Evolutionary conservation across 2,329 filamentous ascomycete species (phyloP).

Genomic region (Claviceps sorghi): DNA sequence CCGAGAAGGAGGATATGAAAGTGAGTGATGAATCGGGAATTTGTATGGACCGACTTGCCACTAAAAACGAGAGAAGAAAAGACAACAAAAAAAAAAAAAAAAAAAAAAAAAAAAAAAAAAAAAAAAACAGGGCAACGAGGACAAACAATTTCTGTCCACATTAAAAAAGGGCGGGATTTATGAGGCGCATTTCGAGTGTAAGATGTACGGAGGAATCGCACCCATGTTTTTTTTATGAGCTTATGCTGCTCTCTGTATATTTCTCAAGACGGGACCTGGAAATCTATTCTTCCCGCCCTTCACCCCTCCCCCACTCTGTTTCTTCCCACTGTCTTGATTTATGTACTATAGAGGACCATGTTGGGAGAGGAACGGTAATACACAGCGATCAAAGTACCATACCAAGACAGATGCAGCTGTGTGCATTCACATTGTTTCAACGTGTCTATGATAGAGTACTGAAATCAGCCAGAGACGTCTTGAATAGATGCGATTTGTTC

Average conservation of each 20-base stretch:
- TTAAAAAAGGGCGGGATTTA: not conserved
- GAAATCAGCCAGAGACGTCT: too few relatives aligned
- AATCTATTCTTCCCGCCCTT: conserved; percentile 14
- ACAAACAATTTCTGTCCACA: conserved; percentile 5
- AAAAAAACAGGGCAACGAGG: not conserved
- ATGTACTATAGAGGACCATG: conserved; percentile 21
- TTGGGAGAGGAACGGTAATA: conserved; percentile 17
- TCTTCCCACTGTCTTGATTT: conserved; percentile 23
- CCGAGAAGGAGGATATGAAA: not conserved
- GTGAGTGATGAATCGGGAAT: not conserved
- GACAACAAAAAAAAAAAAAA: not conserved
- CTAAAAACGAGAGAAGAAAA: not conserved
- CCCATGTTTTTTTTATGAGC: conserved; percentile 14
- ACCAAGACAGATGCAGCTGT: not conserved
- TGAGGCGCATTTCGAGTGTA: conserved; percentile 2
- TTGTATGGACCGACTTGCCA: not conserved
- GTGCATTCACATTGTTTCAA: not conserved
- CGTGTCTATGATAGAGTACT: not conserved
- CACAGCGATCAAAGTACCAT: conserved; percentile 3
- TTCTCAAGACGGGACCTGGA: conserved; percentile 18
- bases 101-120: not conserved
- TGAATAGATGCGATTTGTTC: too few relatives aligned
- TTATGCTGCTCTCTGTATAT: conserved; percentile 22
- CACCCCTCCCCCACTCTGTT: conserved; percentile 18
- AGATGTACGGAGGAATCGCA: conserved; percentile 8